phyloP scores from a whole-genome alignment of 2,329 filamentous ascomycete species.

The Penicillium vulpinum region DNA sequence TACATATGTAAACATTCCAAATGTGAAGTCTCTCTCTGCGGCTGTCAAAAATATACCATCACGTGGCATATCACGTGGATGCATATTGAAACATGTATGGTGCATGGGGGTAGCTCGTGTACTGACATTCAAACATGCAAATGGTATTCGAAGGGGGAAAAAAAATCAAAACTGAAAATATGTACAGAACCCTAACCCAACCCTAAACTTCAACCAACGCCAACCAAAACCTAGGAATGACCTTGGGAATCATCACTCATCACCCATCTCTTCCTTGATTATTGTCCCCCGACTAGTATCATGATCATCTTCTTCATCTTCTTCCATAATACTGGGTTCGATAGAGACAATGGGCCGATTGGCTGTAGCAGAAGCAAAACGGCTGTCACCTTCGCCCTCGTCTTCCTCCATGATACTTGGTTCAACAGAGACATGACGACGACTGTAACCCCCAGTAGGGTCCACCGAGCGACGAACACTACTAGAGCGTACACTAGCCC shows the following conservation, averaged over 20 bases:
- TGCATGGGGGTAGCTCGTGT: neutral
- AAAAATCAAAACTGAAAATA: slow-evolving; percentile 7
- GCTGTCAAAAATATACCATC: slow-evolving; percentile 3
- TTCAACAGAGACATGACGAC: slow-evolving; percentile 34
- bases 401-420: slow-evolving; percentile 43
- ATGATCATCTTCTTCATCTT: slow-evolving; percentile 39
- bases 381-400: slow-evolving; percentile 32
- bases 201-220: slow-evolving; percentile 13
- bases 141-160: slow-evolving; percentile 2
- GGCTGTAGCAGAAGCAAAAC: slow-evolving; percentile 26
- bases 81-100: neutral
- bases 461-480: slow-evolving; percentile 34
- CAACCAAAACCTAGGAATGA: slow-evolving; percentile 14
- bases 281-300: slow-evolving; percentile 34
- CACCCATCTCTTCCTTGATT: slow-evolving; percentile 34
- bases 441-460: slow-evolving; percentile 25
- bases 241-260: slow-evolving; percentile 32
- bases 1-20: neutral
- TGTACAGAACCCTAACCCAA: slow-evolving; percentile 16
- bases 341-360: slow-evolving; percentile 28
- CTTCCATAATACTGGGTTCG: slow-evolving; percentile 42
- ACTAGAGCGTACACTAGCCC: slow-evolving; percentile 32
- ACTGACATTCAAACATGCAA: neutral
- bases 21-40: neutral
- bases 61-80: slow-evolving; percentile 9